A percentile compares a stretch with the other conserved stretches of the same genome.
Evolutionary conservation across 148 eudicot species (phyloP).

Genomic region (Arctostaphylos glauca): DNA sequence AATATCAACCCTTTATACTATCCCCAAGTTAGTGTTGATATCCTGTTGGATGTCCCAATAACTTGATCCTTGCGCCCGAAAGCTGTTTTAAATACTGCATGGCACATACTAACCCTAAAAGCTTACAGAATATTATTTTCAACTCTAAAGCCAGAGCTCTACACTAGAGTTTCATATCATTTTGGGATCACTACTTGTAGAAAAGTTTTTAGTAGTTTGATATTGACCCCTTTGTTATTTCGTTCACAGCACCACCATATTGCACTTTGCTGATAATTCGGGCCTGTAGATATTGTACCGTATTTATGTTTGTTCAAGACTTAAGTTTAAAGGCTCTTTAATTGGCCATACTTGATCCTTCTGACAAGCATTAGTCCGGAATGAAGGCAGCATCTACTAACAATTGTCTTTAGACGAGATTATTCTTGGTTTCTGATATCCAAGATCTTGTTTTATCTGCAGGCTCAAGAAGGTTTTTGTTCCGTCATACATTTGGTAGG

Average conservation of each 20-base stretch:
- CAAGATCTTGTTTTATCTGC: constrained; percentile 23
- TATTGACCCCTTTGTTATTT: background rate
- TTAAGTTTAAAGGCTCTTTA: background rate
- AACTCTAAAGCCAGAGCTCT: background rate
- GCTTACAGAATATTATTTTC: background rate
- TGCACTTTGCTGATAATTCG: background rate
- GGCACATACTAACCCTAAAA: no score
- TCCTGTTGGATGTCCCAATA: no score
- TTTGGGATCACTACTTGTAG: background rate
- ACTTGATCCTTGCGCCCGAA: no score
- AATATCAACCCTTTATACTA: no score
- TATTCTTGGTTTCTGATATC: background rate
- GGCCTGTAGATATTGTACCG: background rate
- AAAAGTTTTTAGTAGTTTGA: background rate
- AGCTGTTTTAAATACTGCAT: no score
- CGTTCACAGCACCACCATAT: background rate
- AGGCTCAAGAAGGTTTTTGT: constrained; percentile 90
- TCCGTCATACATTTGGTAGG: constrained; percentile 82
- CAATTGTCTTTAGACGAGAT: background rate
- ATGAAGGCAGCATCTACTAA: background rate
- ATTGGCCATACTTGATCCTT: background rate
- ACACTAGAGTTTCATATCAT: background rate
- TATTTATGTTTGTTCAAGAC: background rate
- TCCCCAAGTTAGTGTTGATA: no score
- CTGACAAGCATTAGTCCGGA: background rate